Evolutionary conservation across 2,329 filamentous ascomycete species (phyloP), one percentile per base, ranked within the genome.

Genomic region (Drechslerella dactyloides): DNA sequence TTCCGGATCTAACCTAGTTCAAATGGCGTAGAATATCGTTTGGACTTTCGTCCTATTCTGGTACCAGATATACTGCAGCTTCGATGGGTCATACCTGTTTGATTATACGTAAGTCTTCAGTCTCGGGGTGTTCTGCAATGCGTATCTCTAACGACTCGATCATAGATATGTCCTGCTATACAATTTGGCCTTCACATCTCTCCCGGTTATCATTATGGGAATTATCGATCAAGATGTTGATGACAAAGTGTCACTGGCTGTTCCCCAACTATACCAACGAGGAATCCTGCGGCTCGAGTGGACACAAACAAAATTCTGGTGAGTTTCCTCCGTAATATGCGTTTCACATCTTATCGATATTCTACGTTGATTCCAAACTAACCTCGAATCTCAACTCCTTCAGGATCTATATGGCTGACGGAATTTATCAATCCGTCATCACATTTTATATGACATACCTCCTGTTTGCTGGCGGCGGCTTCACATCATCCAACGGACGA

Each of bases 1-100:
- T 40, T 11, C 19, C 51, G 23, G 23, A 30, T 8, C 13, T 59
- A 46, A 40, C 40, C 10, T 30, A 65, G 76, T 74, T 78, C 81
- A 68, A 80, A 73, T 2, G 52, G 17, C 24, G 65, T 75, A 88
- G 89, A 99, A 97, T 82, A 90, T 99, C 81, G 89, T 97, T 58
- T 99, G 94, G 94, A 94, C 91, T 0, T 93, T 97, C 78, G 86
- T 89, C 48, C 90, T 99, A 68, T 97, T 97, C 84, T 97, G 93
- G 93, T 99, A 90, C 81, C 92, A 96, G 79, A 91, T 96, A 61
- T 99, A 90, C 81, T 91, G 90, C 83, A 89, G 96, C 81, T 97
- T 96, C 79, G 94, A 99, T 82, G 92, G 93, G 80, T 93, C 93
- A 51, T 97, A 97, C 79, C 87, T 97, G 59, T 97, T 96, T 82